These are phyloP conservation scores for Calonectria henricotiae DNA, from an alignment of 2,329 filamentous ascomycete genomes.

Conservation along the genomic window DNA sequence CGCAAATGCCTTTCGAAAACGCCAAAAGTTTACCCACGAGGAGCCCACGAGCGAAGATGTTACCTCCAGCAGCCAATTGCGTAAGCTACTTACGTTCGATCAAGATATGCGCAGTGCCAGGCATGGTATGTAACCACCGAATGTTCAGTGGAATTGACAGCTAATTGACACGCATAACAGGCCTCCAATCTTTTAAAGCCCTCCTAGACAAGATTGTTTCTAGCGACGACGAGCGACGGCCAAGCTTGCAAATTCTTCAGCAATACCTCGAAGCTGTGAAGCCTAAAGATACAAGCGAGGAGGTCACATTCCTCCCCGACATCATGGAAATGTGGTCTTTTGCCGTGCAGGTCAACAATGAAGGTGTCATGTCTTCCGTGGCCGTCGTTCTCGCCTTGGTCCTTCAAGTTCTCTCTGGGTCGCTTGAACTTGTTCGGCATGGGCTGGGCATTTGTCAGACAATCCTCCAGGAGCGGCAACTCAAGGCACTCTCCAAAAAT, in stretches of 20 bases:
- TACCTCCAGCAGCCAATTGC: slow-evolving; percentile 76
- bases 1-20: slow-evolving; percentile 65
- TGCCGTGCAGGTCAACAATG: slow-evolving; percentile 84
- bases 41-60: slow-evolving; percentile 75
- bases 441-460: slow-evolving; percentile 87
- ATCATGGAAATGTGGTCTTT: slow-evolving; percentile 92
- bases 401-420: slow-evolving; percentile 82
- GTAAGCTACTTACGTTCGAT: slow-evolving; percentile 78
- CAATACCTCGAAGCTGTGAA: slow-evolving; percentile 77
- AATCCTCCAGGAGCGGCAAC: slow-evolving; percentile 84
- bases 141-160: neutral
- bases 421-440: slow-evolving; percentile 81
- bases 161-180: slow-evolving; percentile 57
- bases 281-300: slow-evolving; percentile 63
- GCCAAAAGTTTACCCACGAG: slow-evolving; percentile 72
- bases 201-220: slow-evolving; percentile 79
- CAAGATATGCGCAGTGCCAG: slow-evolving; percentile 79
- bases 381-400: slow-evolving; percentile 87
- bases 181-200: slow-evolving; percentile 78
- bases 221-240: slow-evolving; percentile 61
- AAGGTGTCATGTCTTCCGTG: slow-evolving; percentile 85
- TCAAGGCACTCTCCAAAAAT: slow-evolving; percentile 85
- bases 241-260: slow-evolving; percentile 73
- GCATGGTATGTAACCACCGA: slow-evolving; percentile 68
- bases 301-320: slow-evolving; percentile 79